phyloP scores from a whole-genome alignment of 345 rosid species.

The Populus pruinosa region DNA sequence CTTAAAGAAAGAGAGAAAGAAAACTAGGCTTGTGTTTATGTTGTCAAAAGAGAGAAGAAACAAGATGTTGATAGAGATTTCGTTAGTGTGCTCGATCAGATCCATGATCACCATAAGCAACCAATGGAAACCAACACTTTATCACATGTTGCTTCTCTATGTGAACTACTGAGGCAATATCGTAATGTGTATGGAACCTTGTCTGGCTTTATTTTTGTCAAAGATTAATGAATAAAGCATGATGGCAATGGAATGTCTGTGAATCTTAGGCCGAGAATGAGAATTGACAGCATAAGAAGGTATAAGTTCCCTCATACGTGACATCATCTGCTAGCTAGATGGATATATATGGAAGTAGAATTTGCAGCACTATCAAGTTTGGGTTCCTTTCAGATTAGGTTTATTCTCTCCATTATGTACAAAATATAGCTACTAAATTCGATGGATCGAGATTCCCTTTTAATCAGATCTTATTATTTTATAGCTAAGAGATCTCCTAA shows the following conservation, averaged over 20 bases:
- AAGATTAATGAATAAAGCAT: not conserved
- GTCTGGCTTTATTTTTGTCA: not conserved
- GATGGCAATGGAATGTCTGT: not conserved
- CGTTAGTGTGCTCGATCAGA: conserved; percentile 17
- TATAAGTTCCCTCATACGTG: not conserved
- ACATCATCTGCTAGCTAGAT: not conserved
- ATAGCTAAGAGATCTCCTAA: conserved; percentile 1
- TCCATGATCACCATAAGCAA: conserved; percentile 19
- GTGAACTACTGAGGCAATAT: not conserved
- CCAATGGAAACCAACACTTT: not conserved
- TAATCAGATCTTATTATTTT: not conserved
- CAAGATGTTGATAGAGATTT: not conserved
- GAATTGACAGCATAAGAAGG: not conserved
- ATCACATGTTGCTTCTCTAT: too few species aligned
- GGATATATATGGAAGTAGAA: not conserved
- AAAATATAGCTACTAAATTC: not conserved
- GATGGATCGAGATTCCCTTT: not conserved
- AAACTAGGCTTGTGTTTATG: not conserved
- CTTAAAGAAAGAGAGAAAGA: not conserved
- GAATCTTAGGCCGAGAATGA: not conserved
- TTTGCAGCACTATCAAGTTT: not conserved
- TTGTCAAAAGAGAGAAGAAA: not conserved
- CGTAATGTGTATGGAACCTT: not conserved
- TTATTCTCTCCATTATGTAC: not conserved
- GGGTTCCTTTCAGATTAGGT: not conserved